phyloP scores from a whole-genome alignment of 441 rosid species.

The Viola pubescens region DNA sequence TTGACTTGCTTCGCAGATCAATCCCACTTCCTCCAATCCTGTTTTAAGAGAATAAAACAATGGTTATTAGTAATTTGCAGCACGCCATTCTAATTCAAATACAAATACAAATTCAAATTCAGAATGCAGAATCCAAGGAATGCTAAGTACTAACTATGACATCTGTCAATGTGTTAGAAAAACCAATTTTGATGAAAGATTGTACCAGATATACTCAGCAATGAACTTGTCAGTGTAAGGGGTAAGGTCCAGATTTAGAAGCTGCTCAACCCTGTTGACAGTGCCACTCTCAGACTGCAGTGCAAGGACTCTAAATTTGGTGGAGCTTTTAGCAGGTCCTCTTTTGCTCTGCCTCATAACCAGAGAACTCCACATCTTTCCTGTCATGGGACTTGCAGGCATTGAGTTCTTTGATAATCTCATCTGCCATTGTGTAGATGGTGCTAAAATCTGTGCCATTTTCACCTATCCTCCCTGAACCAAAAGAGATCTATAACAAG shows the following conservation, averaged over 20 bases:
- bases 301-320: slow-evolving; percentile 54
- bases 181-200: background rate
- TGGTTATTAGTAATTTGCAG: background rate
- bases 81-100: background rate
- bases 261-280: slow-evolving; percentile 62
- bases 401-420: slow-evolving; percentile 47
- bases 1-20: slow-evolving; percentile 89
- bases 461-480: slow-evolving; percentile 31
- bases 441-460: slow-evolving; percentile 89
- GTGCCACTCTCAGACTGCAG: slow-evolving; percentile 61
- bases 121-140: no score
- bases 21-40: slow-evolving; percentile 93
- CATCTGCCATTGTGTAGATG: slow-evolving; percentile 75
- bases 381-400: slow-evolving; percentile 32
- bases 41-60: slow-evolving; percentile 21
- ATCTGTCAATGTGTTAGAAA: background rate
- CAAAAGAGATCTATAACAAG: slow-evolving; percentile 2
- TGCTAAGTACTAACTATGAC: no score
- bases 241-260: slow-evolving; percentile 74
- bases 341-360: slow-evolving; percentile 65
- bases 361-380: slow-evolving; percentile 60
- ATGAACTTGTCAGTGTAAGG: slow-evolving; percentile 77
- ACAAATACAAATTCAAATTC: background rate
- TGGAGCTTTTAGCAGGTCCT: slow-evolving; percentile 31
- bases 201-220: slow-evolving; percentile 91